These are phyloP conservation scores for Aspergillus hancockii DNA, from an alignment of 495 filamentous ascomycete species.

Conservation along the genomic window DNA sequence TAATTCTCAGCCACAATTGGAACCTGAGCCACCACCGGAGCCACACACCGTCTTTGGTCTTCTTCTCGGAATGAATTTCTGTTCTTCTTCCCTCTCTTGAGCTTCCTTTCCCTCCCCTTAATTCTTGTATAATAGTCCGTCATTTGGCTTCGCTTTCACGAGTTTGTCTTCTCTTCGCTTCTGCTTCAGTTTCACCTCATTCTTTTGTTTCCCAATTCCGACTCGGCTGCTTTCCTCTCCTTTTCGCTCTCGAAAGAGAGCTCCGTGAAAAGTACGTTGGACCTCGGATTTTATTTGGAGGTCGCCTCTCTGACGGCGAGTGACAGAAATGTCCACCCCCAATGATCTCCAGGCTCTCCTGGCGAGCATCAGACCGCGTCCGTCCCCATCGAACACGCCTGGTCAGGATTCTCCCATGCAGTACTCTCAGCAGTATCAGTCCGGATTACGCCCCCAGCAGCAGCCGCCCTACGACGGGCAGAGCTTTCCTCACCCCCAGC, in stretches of 20 bases:
- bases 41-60: constrained; percentile 1
- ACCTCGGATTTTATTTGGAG: constrained; percentile 36
- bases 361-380: constrained; percentile 47
- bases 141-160: constrained; percentile 18
- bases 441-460: constrained; percentile 35
- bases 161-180: constrained; percentile 14
- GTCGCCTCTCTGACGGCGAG: constrained; percentile 36
- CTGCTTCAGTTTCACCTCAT: constrained; percentile 13
- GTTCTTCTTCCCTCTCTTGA: constrained; percentile 26
- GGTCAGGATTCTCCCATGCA: constrained; percentile 37
- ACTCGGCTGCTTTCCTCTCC: constrained; percentile 17
- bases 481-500: constrained; percentile 38
- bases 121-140: constrained; percentile 29
- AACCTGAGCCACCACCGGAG: not conserved
- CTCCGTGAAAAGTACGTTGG: constrained; percentile 22
- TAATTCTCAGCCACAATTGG: constrained; percentile 14
- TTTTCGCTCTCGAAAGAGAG: constrained; percentile 44
- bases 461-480: constrained; percentile 42
- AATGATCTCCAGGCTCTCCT: constrained; percentile 52
- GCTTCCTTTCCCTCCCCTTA: constrained; percentile 22
- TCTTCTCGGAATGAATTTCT: constrained; percentile 12
- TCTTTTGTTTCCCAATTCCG: constrained; percentile 12
- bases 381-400: constrained; percentile 37
- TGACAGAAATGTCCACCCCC: constrained; percentile 55
- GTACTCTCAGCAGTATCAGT: constrained; percentile 37